Conservation (phyloP, 1,139 yeast genomes). For the Suhomyces yuchorum region DNA sequence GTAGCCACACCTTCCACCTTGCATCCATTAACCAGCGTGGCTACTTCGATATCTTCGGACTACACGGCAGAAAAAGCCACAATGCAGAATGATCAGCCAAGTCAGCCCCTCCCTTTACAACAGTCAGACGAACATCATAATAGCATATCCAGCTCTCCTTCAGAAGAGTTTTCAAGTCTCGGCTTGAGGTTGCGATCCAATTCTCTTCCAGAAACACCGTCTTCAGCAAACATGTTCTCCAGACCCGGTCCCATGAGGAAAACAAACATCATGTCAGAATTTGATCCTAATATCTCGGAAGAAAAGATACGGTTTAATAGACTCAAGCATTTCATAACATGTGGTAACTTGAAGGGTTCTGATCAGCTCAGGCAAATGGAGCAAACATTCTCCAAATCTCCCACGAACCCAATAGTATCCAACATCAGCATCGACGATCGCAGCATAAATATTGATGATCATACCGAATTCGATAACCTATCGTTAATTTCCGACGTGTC, state of each 20-base stretch:
- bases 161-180: constrained; percentile 8
- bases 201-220: constrained; percentile 27
- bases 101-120: background rate
- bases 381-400: constrained; percentile 9
- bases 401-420: constrained; percentile 8
- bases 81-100: background rate
- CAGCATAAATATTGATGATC: constrained; percentile 15
- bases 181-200: constrained; percentile 22
- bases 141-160: constrained; percentile 22
- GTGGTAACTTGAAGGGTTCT: constrained; percentile 14
- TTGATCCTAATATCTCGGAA: constrained; percentile 17
- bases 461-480: constrained; percentile 23
- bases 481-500: constrained; percentile 34
- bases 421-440: constrained; percentile 3
- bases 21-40: background rate
- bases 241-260: constrained; percentile 5
- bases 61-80: constrained; percentile 11
- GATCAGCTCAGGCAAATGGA: constrained; percentile 3
- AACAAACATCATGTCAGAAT: constrained; percentile 6
- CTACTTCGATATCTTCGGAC: constrained; percentile 10
- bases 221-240: constrained; percentile 3
- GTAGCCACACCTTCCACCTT: constrained; percentile 1
- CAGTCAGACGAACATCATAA: constrained; percentile 10
- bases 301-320: constrained; percentile 25
- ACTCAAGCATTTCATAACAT: constrained; percentile 30